These are phyloP conservation scores for Blastobotrys petasosporus DNA, from an alignment of 1,139 yeast species.

Conservation along the genomic window DNA sequence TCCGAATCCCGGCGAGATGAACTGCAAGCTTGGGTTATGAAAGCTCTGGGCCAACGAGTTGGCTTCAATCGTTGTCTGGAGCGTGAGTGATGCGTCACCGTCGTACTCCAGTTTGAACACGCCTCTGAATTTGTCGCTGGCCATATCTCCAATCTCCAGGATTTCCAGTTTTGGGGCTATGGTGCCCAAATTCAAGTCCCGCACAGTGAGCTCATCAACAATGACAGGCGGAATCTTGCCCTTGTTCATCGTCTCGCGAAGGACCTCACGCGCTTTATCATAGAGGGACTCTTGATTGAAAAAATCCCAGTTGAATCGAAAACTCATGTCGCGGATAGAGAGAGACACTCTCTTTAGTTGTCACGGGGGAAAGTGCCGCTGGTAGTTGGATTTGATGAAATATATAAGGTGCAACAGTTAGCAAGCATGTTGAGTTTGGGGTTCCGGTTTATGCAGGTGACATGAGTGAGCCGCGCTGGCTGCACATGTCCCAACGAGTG, in stretches of 20 bases:
- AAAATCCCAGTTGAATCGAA: slow-evolving; percentile 71
- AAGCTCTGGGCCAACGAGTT: slow-evolving; percentile 49
- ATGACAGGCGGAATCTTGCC: slow-evolving; percentile 69
- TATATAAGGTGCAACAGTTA: too few relatives aligned
- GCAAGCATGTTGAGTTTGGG: too few relatives aligned
- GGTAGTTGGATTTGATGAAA: too few relatives aligned
- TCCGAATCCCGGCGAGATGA: slow-evolving; percentile 49
- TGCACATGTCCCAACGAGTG: too few relatives aligned
- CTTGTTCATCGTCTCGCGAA: slow-evolving; percentile 65
- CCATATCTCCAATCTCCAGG: slow-evolving; percentile 68
- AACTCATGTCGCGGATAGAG: slow-evolving; percentile 48
- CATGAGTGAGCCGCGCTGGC: too few relatives aligned
- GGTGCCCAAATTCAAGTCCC: slow-evolving; percentile 67
- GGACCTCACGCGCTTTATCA: slow-evolving; percentile 57
- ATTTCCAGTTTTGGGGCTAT: slow-evolving; percentile 66
- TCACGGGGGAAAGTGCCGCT: too few relatives aligned
- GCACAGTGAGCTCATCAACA: slow-evolving; percentile 63
- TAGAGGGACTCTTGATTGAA: slow-evolving; percentile 59
- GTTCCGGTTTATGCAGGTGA: too few relatives aligned
- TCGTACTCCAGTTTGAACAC: slow-evolving; percentile 64
- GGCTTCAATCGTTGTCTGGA: slow-evolving; percentile 67
- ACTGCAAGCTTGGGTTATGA: slow-evolving; percentile 39
- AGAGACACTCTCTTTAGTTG: too few relatives aligned
- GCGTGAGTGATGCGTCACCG: slow-evolving; percentile 65
- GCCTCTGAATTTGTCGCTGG: slow-evolving; percentile 62